These are phyloP conservation scores for Ogataea wickerhamii DNA, from an alignment of 805 yeast genomes.

Conservation along the genomic window DNA sequence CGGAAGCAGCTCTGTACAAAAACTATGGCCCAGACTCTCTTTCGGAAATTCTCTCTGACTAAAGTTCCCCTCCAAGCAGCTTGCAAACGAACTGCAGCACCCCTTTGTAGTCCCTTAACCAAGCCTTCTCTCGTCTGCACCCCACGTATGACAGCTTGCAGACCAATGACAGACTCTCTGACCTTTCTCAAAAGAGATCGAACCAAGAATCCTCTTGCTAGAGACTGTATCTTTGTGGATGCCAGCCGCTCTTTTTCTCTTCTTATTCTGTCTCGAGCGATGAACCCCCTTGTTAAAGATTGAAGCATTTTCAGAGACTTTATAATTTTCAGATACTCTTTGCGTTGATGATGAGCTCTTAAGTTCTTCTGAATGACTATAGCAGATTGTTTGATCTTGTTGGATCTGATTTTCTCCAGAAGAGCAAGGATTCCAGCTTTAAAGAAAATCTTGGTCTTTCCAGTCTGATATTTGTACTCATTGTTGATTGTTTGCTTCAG, in stretches of 20 bases:
- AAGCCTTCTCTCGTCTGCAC: conserved; percentile 49
- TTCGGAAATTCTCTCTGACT: conserved; percentile 52
- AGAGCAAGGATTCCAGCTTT: conserved; percentile 95
- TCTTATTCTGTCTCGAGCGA: conserved; percentile 52
- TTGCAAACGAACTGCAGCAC: conserved; percentile 72
- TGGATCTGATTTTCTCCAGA: conserved; percentile 79
- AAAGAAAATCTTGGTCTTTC: conserved; percentile 90
- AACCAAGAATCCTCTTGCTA: conserved; percentile 50
- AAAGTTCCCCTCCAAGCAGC: conserved; percentile 63
- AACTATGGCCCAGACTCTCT: conserved; percentile 53
- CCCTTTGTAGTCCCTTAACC: conserved; percentile 46
- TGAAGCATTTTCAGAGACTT: conserved; percentile 56
- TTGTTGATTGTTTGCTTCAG: conserved; percentile 62
- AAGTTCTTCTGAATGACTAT: conserved; percentile 81
- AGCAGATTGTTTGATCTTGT: conserved; percentile 74
- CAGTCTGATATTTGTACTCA: conserved; percentile 74
- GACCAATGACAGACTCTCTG: conserved; percentile 35
- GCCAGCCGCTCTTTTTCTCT: conserved; percentile 56
- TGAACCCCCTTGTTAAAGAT: conserved; percentile 57
- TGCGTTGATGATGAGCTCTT: conserved; percentile 61
- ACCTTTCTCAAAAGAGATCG: conserved; percentile 39
- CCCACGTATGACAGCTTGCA: conserved; percentile 53
- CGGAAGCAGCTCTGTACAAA: conserved; percentile 76
- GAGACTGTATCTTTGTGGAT: conserved; percentile 69
- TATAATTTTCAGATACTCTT: conserved; percentile 52